phyloP scores from a whole-genome alignment of 352 stramenopile species.

The Phytopythium helicoides region DNA sequence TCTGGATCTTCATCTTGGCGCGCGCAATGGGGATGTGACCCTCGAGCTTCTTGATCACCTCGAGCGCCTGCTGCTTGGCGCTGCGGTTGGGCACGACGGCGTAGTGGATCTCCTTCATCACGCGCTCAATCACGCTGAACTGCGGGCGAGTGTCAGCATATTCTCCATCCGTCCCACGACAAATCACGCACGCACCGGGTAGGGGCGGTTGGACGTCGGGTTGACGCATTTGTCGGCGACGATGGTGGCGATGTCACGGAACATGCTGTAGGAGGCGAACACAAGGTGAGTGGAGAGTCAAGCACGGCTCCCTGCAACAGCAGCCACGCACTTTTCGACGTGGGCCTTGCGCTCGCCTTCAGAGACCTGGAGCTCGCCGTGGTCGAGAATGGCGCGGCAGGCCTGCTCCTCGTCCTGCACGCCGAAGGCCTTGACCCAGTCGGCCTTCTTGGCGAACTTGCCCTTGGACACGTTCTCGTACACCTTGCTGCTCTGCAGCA shows the following conservation, averaged over 20 bases:
- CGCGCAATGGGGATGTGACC: constrained; percentile 93
- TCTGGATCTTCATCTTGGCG: constrained; percentile 96
- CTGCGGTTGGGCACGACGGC: constrained; percentile 92
- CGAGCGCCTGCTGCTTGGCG: constrained; percentile 96
- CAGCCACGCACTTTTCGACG: constrained; percentile 74
- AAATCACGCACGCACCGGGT: constrained; percentile 67
- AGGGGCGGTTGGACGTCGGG: constrained; percentile 92
- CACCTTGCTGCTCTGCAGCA: constrained; percentile 96
- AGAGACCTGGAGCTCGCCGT: constrained; percentile 96
- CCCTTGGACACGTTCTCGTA: constrained; percentile 98
- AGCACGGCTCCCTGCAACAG: background rate
- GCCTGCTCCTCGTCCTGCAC: constrained; percentile 91
- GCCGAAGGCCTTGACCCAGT: constrained; percentile 93
- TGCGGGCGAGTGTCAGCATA: constrained; percentile 6
- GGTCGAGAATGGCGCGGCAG: constrained; percentile 94
- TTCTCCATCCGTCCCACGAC: background rate
- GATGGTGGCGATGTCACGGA: constrained; percentile 95
- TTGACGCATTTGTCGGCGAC: constrained; percentile 98
- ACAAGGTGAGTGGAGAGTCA: constrained; percentile 1
- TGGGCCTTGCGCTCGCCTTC: constrained; percentile 94
- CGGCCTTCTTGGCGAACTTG: constrained; percentile 93
- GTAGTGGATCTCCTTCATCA: constrained; percentile 97
- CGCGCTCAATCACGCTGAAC: constrained; percentile 94
- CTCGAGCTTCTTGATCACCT: constrained; percentile 95
- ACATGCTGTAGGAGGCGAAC: constrained; percentile 61